Conservation (phyloP, 495 filamentous ascomycete genomes). For the Penicillium daleae region DNA sequence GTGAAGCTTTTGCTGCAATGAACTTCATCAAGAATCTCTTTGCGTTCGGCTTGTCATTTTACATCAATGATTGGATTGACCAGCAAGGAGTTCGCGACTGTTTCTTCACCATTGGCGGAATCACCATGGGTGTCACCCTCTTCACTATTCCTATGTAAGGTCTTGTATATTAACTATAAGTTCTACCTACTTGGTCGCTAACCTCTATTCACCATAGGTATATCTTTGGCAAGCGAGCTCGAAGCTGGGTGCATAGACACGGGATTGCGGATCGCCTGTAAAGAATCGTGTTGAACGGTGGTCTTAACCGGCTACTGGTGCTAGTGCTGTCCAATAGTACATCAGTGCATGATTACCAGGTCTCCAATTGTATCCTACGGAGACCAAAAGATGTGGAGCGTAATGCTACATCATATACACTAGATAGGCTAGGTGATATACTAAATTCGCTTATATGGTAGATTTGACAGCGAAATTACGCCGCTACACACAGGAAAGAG, state of each 20-base stretch:
- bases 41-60: constrained; percentile 42
- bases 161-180: not conserved
- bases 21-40: constrained; percentile 49
- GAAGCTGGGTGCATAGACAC: constrained; percentile 36
- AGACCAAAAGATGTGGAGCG: too few species aligned
- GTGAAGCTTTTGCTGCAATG: constrained; percentile 47
- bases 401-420: too few species aligned
- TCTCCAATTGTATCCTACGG: too few species aligned
- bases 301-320: not conserved
- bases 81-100: constrained; percentile 40
- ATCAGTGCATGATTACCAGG: not conserved
- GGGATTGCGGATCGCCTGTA: constrained; percentile 28
- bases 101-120: constrained; percentile 46
- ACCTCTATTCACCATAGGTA: constrained; percentile 26
- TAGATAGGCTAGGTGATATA: too few species aligned
- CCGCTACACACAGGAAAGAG: too few species aligned
- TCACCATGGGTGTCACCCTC: constrained; percentile 38
- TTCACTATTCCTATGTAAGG: constrained; percentile 46
- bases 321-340: not conserved
- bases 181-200: not conserved
- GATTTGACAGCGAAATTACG: too few species aligned
- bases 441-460: too few species aligned
- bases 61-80: constrained; percentile 44
- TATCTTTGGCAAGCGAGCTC: constrained; percentile 34
- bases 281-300: not conserved